Base-by-base conservation (phyloP, 2,329 filamentous ascomycete genomes). In the Fusarium irregulare region DNA sequence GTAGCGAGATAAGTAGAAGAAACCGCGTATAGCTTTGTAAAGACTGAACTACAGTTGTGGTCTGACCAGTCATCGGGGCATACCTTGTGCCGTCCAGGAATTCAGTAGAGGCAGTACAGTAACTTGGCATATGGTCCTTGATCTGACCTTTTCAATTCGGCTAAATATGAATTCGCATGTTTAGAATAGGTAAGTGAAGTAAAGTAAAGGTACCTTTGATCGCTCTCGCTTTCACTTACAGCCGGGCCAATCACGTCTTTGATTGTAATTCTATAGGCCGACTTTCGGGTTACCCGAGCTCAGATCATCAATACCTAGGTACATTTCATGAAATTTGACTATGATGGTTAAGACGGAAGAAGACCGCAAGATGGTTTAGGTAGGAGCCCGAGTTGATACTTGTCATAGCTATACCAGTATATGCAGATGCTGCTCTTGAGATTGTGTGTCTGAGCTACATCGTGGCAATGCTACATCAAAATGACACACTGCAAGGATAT, bases 241-340 rank as follows among this genome's bases (percentile, higher is more conserved):
- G 42, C 63, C 67, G 67, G 63, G 34, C 67, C 67, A 70, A 70
- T 70, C 41, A 51, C 7, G 44, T 56, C 40, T 27, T 13, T 20
- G 23, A 10, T 41, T 40, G 62, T 59, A 21, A 28, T 16, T 30
- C 25, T 44, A 25, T 70, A 32, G 50, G 28, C 54, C 50, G 30
- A 69, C 16, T 27, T 21, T 44, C 25, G 42, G 46, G 51, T 47
- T 40, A n/a, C 10, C 32, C 50, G 46, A 68, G n/a, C 47, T 45
- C 34, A 56, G 53, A 47, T 50, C 42, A 59, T 70, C 44, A 23
- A 47, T 37, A n/a, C 18, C n/a, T 40, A 47, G 49, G 59, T 49
- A 45, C 30, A 46, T 4, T 21, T 20, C 34, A 27, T 41, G 20
- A 7, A 16, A 7, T n/a, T n/a, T n/a, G 1, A n/a, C 34, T n/a